Percentiles rank a stretch among this genome's conserved stretches.
Conservation (phyloP, 768 basidiomycete species). For the Russula ochroleuca region DNA sequence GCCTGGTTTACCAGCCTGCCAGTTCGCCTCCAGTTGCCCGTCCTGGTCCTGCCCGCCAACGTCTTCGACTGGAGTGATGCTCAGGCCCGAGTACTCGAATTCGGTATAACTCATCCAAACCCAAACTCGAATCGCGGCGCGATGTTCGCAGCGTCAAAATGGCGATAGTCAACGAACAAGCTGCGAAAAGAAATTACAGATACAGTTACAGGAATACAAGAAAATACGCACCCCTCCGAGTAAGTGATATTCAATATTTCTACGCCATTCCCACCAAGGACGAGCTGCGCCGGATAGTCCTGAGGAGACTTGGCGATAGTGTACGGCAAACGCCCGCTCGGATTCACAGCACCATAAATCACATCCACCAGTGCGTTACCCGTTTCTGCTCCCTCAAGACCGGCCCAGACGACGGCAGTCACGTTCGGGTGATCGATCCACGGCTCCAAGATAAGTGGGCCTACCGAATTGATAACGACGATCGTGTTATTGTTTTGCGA, state of each 20-base stretch:
- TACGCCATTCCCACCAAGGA: constrained; percentile 29
- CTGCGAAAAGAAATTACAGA: neutral
- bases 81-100: constrained; percentile 65
- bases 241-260: constrained; percentile 53
- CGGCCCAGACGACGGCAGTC: constrained; percentile 53
- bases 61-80: constrained; percentile 40
- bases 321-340: constrained; percentile 63
- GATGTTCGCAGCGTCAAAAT: constrained; percentile 55
- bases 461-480: constrained; percentile 76
- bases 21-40: constrained; percentile 42
- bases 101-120: constrained; percentile 79
- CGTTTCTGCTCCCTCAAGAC: constrained; percentile 61
- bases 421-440: constrained; percentile 78
- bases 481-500: constrained; percentile 69
- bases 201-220: neutral
- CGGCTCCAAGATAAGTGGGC: constrained; percentile 59
- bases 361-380: constrained; percentile 68
- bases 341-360: constrained; percentile 72
- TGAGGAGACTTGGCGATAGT: constrained; percentile 58
- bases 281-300: constrained; percentile 50
- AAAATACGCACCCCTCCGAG: constrained; percentile 43
- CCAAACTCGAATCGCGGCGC: constrained; percentile 86
- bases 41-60: constrained; percentile 34
- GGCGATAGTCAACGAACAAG: constrained; percentile 37
- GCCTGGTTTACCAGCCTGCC: constrained; percentile 57